phyloP scores from a whole-genome alignment of 2,329 filamentous ascomycete species.

The Emericellopsis atlantica region DNA sequence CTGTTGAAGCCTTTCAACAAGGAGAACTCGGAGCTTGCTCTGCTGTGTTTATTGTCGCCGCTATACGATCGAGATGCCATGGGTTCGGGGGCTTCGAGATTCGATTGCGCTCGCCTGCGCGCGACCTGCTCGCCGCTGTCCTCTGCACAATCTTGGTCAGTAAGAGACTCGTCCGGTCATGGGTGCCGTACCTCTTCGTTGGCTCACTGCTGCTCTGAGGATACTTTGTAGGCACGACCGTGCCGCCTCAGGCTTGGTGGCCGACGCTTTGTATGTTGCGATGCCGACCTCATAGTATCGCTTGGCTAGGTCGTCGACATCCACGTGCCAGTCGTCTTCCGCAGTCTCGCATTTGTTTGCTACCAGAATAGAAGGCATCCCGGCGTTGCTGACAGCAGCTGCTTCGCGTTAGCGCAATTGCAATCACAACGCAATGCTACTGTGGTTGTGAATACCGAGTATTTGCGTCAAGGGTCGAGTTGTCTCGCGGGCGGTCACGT shows the following conservation, averaged over 20 bases:
- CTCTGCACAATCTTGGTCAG: slow-evolving; percentile 9
- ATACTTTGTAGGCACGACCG: slow-evolving; percentile 67
- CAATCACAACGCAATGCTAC: background rate
- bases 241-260: slow-evolving; percentile 56
- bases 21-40: slow-evolving; percentile 60
- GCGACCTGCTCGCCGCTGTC: slow-evolving; percentile 29
- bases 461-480: slow-evolving; percentile 63
- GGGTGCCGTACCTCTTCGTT: slow-evolving; percentile 50
- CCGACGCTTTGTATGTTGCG: slow-evolving; percentile 61
- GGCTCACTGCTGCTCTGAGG: slow-evolving; percentile 55
- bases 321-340: slow-evolving; percentile 55
- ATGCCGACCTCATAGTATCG: slow-evolving; percentile 56
- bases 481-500: slow-evolving; percentile 68
- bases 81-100: slow-evolving; percentile 43
- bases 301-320: slow-evolving; percentile 49
- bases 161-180: background rate
- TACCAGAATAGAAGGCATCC: slow-evolving; percentile 67
- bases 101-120: slow-evolving; percentile 47
- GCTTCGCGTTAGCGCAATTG: slow-evolving; percentile 5
- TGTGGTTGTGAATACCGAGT: slow-evolving; percentile 45
- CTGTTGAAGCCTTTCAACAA: slow-evolving; percentile 40
- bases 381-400: slow-evolving; percentile 64
- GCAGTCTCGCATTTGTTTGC: slow-evolving; percentile 83
- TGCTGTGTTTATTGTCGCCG: slow-evolving; percentile 53
- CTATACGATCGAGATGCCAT: slow-evolving; percentile 39